Evolutionary conservation across 306 rosid species (phyloP), one percentile per base, ranked within the genome.

Genomic region (Leucaena leucocephala): DNA sequence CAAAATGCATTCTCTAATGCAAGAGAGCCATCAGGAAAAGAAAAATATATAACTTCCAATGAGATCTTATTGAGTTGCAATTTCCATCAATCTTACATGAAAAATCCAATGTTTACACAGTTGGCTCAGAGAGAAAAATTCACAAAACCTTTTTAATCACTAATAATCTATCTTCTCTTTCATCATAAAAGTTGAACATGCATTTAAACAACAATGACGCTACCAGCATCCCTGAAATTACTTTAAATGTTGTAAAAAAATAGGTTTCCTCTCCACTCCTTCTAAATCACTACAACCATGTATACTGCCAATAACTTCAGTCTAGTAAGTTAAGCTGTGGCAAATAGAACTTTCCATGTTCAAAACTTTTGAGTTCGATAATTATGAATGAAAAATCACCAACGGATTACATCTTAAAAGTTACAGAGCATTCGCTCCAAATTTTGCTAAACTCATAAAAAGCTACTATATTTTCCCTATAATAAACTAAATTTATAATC

Each of bases 181-280:
- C 22, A 64, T 36, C 12, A 36, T n/a, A 3, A 2, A 64, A 19
- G 13, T 17, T 52, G 22, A 16, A 16, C 58, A 52, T 34, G 4
- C 17, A 36, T 36, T 12, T 3, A 38, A 36, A 39, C 46, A 65
- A 65, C 27, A 65, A 65, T 6, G 72, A 17, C 8, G 72, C 44
- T 61, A 52, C 61, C 12, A 35, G 14, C 59, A 76, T 85, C 89
- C 98, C 98, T 82, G 97, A 93, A 89, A 91, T 86, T 81, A 94
- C 91, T 80, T 48, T 48, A 13, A 14, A 13, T 13, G 54, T 48
- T 4, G 17, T 13, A 13, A 12, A 48, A 13, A 13, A 6, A 48
- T 5, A 15, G 19, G 57, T 82, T 75, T 85, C 90, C 84, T 89
- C 88, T 57, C 87, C 88, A 46, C 84, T 86, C 74, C 87, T 48